Evolutionary conservation across 768 basidiomycete genomes (phyloP).

Genomic region (Russula emetica): DNA sequence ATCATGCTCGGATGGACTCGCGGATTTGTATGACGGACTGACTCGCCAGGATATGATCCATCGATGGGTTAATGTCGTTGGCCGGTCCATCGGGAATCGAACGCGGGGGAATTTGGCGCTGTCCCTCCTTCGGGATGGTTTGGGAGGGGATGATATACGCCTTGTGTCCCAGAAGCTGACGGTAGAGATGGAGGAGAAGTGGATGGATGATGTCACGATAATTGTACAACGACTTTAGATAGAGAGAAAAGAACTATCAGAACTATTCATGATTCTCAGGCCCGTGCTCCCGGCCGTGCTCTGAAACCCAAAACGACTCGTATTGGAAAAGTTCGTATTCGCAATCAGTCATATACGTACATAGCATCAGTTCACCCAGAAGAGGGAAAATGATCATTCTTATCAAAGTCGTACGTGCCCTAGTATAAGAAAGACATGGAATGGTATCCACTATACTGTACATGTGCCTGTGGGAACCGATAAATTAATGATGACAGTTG

Average conservation of each 20-base stretch:
- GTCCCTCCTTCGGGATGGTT: slow-evolving; percentile 39
- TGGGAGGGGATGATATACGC: slow-evolving; percentile 42
- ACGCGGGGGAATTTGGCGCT: slow-evolving; percentile 38
- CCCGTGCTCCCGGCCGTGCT: not conserved
- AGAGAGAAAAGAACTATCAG: not conserved
- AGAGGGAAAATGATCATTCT: slow-evolving; percentile 17
- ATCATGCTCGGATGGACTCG: slow-evolving; percentile 46
- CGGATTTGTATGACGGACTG: slow-evolving; percentile 39
- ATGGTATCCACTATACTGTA: slow-evolving; percentile 25
- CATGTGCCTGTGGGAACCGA: slow-evolving; percentile 23
- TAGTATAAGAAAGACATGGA: slow-evolving; percentile 23
- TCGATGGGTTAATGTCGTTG: slow-evolving; percentile 38
- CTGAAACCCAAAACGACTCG: not conserved
- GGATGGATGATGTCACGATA: slow-evolving; percentile 50
- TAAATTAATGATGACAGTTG: slow-evolving; percentile 23
- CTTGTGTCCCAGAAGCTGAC: slow-evolving; percentile 44
- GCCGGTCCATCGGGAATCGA: slow-evolving; percentile 29
- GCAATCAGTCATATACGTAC: slow-evolving; percentile 17
- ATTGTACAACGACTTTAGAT: slow-evolving; percentile 39
- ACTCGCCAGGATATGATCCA: slow-evolving; percentile 34
- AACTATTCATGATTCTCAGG: no score
- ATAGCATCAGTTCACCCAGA: slow-evolving; percentile 4
- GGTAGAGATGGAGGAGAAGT: slow-evolving; percentile 47
- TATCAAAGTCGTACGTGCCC: slow-evolving; percentile 13
- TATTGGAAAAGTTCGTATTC: slow-evolving; percentile 7